Evolutionary conservation across 768 basidiomycete genomes (phyloP).

Genomic region (Wakefieldia striispora): DNA sequence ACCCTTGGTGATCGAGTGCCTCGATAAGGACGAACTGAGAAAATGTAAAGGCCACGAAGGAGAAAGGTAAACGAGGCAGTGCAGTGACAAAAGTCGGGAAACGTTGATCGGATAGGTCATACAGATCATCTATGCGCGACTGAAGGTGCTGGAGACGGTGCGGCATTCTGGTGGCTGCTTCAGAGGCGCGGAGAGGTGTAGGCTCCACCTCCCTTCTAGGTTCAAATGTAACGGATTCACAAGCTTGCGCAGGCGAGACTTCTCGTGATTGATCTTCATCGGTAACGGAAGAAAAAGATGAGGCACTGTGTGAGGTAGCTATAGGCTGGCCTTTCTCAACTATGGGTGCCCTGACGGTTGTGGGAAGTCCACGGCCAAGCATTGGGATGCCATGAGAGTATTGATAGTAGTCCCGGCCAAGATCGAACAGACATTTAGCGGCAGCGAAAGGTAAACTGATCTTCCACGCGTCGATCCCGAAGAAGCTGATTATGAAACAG

Average conservation of each 20-base stretch:
- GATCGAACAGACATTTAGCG: constrained; percentile 68
- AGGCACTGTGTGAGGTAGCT: no score
- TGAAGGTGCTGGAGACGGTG: not conserved
- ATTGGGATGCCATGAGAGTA: constrained; percentile 27
- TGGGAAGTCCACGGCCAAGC: not conserved
- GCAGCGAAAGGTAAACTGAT: constrained; percentile 81
- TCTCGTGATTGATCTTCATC: no score
- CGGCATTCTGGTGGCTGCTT: not conserved
- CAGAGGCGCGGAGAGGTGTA: no score
- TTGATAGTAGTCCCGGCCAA: constrained; percentile 55
- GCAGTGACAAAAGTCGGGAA: constrained; percentile 75
- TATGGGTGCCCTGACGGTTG: no score
- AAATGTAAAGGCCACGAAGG: constrained; percentile 87
- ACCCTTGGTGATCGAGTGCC: constrained; percentile 75
- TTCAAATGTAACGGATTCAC: no score
- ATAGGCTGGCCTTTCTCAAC: no score
- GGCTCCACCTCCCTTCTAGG: no score
- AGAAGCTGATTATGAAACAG: constrained; percentile 72
- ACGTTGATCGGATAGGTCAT: constrained; percentile 22
- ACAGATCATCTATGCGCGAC: not conserved
- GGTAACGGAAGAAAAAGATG: no score
- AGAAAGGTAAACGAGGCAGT: constrained; percentile 72
- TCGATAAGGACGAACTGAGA: constrained; percentile 94
- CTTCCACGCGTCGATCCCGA: constrained; percentile 77
- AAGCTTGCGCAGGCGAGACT: no score